Conservation (phyloP, 1,139 yeast species). For the Yamadazyma trypodendri region DNA sequence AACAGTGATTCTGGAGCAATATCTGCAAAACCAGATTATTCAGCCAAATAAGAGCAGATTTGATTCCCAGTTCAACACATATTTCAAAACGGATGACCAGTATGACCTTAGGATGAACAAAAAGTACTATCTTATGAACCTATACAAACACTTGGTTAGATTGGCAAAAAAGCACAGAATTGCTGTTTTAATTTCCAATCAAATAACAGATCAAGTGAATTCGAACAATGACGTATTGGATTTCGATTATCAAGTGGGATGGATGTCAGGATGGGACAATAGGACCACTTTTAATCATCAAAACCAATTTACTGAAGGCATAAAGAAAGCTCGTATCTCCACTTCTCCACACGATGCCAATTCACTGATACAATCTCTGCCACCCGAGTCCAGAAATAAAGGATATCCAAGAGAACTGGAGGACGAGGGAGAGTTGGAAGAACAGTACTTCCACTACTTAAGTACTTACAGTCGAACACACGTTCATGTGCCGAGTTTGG, state of each 20-base stretch:
- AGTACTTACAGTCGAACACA: slow-evolving; percentile 16
- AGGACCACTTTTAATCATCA: slow-evolving; percentile 25
- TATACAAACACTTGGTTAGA: slow-evolving; percentile 49
- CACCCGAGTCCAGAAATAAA: neutral
- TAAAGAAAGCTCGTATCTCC: neutral
- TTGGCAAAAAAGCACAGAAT: slow-evolving; percentile 50
- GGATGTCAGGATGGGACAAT: slow-evolving; percentile 74
- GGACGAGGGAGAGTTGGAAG: slow-evolving; percentile 2
- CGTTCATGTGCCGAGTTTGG: slow-evolving; percentile 37
- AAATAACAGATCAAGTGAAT: slow-evolving; percentile 59
- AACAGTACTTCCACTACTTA: slow-evolving; percentile 1
- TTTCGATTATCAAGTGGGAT: slow-evolving; percentile 69
- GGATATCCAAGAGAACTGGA: neutral
- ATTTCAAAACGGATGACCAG: slow-evolving; percentile 23
- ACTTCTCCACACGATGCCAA: neutral
- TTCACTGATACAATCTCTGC: neutral
- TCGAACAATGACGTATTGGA: slow-evolving; percentile 38
- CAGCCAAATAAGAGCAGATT: slow-evolving; percentile 24
- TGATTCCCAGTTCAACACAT: slow-evolving; percentile 26
- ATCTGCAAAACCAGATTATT: slow-evolving; percentile 15
- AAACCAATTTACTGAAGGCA: neutral
- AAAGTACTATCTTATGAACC: slow-evolving; percentile 39
- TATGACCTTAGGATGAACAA: slow-evolving; percentile 36
- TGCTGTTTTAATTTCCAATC: slow-evolving; percentile 76
- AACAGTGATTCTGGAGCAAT: slow-evolving; percentile 23